Conservation (phyloP, 345 rosid species). For the Salix exigua region DNA sequence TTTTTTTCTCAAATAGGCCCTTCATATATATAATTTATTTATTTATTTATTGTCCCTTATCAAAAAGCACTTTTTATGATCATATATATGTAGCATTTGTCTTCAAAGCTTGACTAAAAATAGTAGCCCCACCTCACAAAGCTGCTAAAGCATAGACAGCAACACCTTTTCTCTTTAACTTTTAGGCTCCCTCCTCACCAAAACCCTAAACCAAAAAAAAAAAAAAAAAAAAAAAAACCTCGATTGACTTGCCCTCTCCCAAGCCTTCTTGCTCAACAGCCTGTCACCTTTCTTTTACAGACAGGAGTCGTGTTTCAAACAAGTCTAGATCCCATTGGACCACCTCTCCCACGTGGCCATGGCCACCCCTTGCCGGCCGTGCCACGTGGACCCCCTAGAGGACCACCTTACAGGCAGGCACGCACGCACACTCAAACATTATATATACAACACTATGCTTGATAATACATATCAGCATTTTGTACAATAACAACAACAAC, state of each 20-base stretch:
- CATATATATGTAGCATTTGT: not conserved
- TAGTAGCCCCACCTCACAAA: not conserved
- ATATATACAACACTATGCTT: not conserved
- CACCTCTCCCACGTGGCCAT: slow-evolving; percentile 45
- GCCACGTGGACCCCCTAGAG: slow-evolving; percentile 43
- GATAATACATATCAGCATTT: not conserved
- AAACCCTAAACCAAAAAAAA: no score
- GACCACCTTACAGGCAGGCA: slow-evolving; percentile 31
- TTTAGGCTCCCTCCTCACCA: no score
- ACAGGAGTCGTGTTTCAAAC: slow-evolving; percentile 16
- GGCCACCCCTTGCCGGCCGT: slow-evolving; percentile 43
- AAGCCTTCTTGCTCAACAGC: slow-evolving; percentile 26
- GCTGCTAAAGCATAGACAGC: not conserved
- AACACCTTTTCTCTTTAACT: not conserved
- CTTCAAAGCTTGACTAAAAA: no score
- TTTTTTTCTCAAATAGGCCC: not conserved
- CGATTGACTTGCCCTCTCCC: not conserved
- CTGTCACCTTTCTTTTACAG: slow-evolving; percentile 25
- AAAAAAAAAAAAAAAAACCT: no score
- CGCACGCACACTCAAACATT: not conserved
- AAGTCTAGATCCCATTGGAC: slow-evolving; percentile 29
- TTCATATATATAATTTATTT: no score
- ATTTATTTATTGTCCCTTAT: not conserved
- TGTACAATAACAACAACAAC: slow-evolving; percentile 5
- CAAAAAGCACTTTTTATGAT: not conserved